Evolutionary conservation across 1,284 basidiomycete genomes (phyloP).

Genomic region (Fomitopsis schrenkii): DNA sequence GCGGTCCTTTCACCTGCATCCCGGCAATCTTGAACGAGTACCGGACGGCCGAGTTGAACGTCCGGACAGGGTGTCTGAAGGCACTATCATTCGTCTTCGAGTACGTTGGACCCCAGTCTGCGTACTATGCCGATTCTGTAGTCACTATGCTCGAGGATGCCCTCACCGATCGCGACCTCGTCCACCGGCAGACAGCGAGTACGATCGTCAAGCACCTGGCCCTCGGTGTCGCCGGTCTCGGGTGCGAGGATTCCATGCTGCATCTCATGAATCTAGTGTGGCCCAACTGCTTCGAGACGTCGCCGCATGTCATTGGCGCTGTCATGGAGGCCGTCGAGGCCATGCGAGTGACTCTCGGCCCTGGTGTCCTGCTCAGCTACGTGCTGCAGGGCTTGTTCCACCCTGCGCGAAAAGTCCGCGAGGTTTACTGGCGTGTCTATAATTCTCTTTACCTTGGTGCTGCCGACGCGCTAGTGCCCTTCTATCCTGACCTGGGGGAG

Average conservation of each 20-base stretch:
- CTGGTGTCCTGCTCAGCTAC: slow-evolving; percentile 89
- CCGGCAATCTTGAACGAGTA: slow-evolving; percentile 99
- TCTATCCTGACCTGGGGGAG: slow-evolving; percentile 89
- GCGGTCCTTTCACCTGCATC: slow-evolving; percentile 98
- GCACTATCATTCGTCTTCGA: slow-evolving; percentile 98
- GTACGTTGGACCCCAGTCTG: slow-evolving; percentile 99
- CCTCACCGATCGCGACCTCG: slow-evolving; percentile 95
- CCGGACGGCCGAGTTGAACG: slow-evolving; percentile 96
- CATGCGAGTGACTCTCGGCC: slow-evolving; percentile 94
- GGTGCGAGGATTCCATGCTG: slow-evolving; percentile 96
- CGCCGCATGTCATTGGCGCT: slow-evolving; percentile 96
- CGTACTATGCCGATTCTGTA: slow-evolving; percentile 97
- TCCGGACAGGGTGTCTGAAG: slow-evolving; percentile 98
- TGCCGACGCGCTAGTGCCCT: slow-evolving; percentile 87
- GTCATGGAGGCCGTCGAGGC: slow-evolving; percentile 97
- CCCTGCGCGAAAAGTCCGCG: slow-evolving; percentile 93
- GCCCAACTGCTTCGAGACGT: slow-evolving; percentile 99
- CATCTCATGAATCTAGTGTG: slow-evolving; percentile 98
- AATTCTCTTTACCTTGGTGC: slow-evolving; percentile 90
- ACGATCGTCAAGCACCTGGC: slow-evolving; percentile 99
- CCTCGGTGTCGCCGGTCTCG: slow-evolving; percentile 93
- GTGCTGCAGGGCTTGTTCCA: slow-evolving; percentile 93
- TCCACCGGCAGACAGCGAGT: slow-evolving; percentile 96
- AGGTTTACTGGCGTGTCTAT: slow-evolving; percentile 94
- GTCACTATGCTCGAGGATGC: slow-evolving; percentile 98